Percentiles rank a stretch among this genome's conserved stretches.
Evolutionary conservation across 768 basidiomycete species (phyloP).

Genomic region (Suillus subalutaceus): DNA sequence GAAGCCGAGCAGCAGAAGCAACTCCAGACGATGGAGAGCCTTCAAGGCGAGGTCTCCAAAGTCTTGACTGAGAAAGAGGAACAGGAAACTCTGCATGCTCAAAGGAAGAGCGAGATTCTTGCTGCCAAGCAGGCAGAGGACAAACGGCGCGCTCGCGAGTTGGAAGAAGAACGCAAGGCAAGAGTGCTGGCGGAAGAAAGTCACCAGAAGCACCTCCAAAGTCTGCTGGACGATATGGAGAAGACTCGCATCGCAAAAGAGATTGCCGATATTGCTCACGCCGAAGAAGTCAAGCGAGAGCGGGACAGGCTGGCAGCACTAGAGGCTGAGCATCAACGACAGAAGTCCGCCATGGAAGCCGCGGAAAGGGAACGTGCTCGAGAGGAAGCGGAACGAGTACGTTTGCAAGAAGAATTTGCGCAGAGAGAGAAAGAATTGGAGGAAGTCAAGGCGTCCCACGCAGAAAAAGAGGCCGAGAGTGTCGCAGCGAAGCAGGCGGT

Average conservation of each 20-base stretch:
- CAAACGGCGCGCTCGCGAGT: constrained; percentile 28
- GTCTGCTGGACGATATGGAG: constrained; percentile 29
- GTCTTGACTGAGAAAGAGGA: constrained; percentile 32
- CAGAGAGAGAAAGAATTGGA: constrained; percentile 30
- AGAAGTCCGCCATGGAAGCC: constrained; percentile 26
- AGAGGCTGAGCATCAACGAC: constrained; percentile 32
- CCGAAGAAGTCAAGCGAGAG: constrained; percentile 27
- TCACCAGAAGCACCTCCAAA: constrained; percentile 33
- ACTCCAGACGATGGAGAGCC: constrained; percentile 21
- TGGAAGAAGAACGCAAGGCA: constrained; percentile 35
- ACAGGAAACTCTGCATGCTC: constrained; percentile 30
- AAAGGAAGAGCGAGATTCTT: constrained; percentile 31
- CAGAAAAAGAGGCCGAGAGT: constrained; percentile 29
- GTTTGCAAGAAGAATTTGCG: constrained; percentile 31
- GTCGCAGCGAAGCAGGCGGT: constrained; percentile 26
- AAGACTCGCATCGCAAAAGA: constrained; percentile 28
- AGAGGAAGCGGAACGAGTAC: constrained; percentile 33
- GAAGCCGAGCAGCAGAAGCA: constrained; percentile 25
- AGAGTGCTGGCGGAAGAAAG: constrained; percentile 29
- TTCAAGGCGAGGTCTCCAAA: constrained; percentile 32
- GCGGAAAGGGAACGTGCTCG: constrained; percentile 25
- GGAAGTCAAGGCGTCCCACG: constrained; percentile 25
- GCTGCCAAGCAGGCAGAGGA: constrained; percentile 29
- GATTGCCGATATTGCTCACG: constrained; percentile 26
- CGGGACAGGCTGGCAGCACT: constrained; percentile 34